Percentiles rank a stretch among this genome's conserved stretches.
These are phyloP conservation scores for Cucurbita moschata DNA, from an alignment of 306 rosid species.

Conservation along the genomic window DNA sequence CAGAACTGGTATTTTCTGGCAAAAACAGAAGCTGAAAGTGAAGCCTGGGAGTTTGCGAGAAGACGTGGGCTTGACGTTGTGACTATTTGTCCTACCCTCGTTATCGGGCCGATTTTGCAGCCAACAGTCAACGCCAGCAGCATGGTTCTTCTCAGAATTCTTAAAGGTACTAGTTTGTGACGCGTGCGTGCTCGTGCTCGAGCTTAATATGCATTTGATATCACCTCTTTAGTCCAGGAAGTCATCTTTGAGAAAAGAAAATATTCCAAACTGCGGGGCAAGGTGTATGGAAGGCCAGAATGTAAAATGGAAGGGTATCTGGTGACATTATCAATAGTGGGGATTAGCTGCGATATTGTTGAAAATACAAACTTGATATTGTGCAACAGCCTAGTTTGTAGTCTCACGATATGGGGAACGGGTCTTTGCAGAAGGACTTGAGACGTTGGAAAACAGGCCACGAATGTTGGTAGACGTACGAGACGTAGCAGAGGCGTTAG, in stretches of 20 bases:
- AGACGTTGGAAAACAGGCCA: conserved; percentile 35
- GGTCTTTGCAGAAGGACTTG: conserved; percentile 23
- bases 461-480: conserved; percentile 41
- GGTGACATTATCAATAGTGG: background rate
- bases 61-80: conserved; percentile 37
- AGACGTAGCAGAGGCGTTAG: conserved; percentile 46
- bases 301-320: background rate
- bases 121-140: conserved; percentile 46
- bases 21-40: conserved; percentile 67
- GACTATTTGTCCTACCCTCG: conserved; percentile 34
- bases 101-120: conserved; percentile 50
- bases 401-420: background rate
- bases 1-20: conserved; percentile 73
- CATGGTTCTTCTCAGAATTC: conserved; percentile 30
- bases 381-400: background rate
- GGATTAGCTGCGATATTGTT: background rate
- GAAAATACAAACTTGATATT: background rate
- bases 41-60: conserved; percentile 40
- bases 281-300: background rate
- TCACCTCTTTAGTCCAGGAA: background rate
- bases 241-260: background rate
- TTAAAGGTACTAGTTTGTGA: conserved; percentile 28
- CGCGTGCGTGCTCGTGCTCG: background rate
- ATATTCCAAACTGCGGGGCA: background rate
- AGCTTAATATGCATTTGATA: background rate